Conservation (phyloP, 495 filamentous ascomycete species). For the Pseudomonodictys pantanalensis region DNA sequence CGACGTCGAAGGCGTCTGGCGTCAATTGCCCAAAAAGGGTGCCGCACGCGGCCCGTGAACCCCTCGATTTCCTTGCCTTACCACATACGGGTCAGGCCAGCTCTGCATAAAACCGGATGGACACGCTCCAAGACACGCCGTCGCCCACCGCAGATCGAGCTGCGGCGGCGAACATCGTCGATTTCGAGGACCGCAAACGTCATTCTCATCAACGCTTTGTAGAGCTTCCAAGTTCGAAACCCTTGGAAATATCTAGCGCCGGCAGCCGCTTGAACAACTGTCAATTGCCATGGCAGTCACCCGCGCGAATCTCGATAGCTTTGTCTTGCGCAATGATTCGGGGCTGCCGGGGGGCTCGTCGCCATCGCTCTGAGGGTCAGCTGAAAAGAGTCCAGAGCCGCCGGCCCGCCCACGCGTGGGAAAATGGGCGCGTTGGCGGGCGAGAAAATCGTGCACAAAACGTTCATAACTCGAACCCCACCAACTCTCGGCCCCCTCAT, state of each 20-base stretch:
- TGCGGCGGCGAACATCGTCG: conserved; percentile 2
- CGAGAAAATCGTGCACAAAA: conserved; percentile 20
- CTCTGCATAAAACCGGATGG: conserved; percentile 28
- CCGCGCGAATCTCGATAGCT: conserved; percentile 7
- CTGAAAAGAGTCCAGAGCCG: conserved; percentile 30
- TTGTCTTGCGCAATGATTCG: conserved; percentile 25
- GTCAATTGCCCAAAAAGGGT: conserved; percentile 22
- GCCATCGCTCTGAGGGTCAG: conserved; percentile 23
- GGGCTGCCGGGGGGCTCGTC: conserved; percentile 15
- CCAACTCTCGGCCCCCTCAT: conserved; percentile 26
- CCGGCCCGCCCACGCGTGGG: conserved; percentile 13
- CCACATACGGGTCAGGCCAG: conserved; percentile 17
- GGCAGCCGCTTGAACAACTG: not conserved
- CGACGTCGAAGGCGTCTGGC: conserved; percentile 27
- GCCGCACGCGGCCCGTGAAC: conserved; percentile 19
- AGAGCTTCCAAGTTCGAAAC: conserved; percentile 4
- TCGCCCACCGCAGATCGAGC: conserved; percentile 4
- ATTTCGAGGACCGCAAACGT: conserved; percentile 8
- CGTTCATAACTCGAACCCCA: conserved; percentile 26
- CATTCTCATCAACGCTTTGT: conserved; percentile 6
- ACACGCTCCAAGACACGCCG: conserved; percentile 13
- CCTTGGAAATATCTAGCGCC: not conserved
- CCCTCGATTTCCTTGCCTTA: conserved; percentile 21
- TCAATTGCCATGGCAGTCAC: conserved; percentile 4
- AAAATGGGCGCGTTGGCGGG: not conserved